Base-by-base conservation (phyloP, 208 protist genomes). In the Acanthamoeba lenticulata region DNA sequence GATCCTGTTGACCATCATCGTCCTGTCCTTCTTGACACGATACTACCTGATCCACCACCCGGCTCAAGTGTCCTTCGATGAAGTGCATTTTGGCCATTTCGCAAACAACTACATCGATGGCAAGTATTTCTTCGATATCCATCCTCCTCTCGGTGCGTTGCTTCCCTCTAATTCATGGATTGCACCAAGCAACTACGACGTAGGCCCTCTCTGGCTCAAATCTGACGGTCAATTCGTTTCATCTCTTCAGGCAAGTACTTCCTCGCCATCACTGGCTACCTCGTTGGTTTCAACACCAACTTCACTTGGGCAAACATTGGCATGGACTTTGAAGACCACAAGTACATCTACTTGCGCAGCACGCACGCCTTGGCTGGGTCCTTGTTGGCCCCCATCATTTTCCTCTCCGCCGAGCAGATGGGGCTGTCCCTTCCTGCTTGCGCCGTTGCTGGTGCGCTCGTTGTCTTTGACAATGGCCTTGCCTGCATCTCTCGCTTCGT, bases 71-170 rank as follows among this genome's bases (percentile, higher is more conserved):
- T 86, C 89, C 49, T 95, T 95, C 40, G 93, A 95, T 72, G 93
- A 95, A 60, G 55, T 93, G 24, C 93, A 95, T 69, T 95, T 95
- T 49, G 94, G 94, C 47, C 79, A 94, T 34, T 95, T 95, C 38
- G 45, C 77, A 9, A 89, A 45, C 36, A 60, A 36, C 44, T 94
- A 94, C 49, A 27, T 95, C 32, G 38, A 40, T 19, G 89, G 94
- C 72, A 44, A 79, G 38, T 88, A 95, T 65, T 95, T 94, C 60
- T 95, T 95, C 42, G 94, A 95, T 55, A 95, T 95, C 89, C 94
- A 95, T 55, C 94, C 94, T 36, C 94, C 94, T 5, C 38, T 94
- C n/a, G 94, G 79, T 32, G 94, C 77, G 2, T n/a, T 74, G 29
- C 65, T 2, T 74, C n/a, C n/a, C 29, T 52, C n/a, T 27, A 44